Conservation (phyloP, 1,284 basidiomycete genomes). For the Trametes hirsuta region DNA sequence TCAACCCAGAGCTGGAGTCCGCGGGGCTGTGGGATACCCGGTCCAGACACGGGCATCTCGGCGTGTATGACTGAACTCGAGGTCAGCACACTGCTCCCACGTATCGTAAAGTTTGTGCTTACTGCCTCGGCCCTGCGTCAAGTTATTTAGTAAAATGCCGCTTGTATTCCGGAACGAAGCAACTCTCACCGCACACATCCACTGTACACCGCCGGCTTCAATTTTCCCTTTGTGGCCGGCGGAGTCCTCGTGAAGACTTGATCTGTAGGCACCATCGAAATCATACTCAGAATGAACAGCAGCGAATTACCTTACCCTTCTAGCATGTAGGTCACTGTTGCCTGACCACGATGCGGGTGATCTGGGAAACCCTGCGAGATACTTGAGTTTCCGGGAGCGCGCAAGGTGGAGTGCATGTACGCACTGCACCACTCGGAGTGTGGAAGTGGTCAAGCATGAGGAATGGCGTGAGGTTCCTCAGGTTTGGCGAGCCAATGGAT, state of each 20-base stretch:
- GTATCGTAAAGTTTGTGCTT: constrained; percentile 21
- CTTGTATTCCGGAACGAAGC: not conserved
- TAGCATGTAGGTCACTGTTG: constrained; percentile 88
- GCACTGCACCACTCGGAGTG: constrained; percentile 62
- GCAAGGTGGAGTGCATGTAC: constrained; percentile 25
- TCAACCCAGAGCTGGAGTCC: constrained; percentile 96
- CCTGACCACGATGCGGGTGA: constrained; percentile 90
- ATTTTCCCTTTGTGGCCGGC: constrained; percentile 86
- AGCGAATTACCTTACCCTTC: constrained; percentile 58
- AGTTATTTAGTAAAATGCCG: not conserved
- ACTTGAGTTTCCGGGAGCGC: not conserved
- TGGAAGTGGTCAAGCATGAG: constrained; percentile 87
- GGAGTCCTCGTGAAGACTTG: constrained; percentile 91
- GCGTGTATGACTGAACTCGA: constrained; percentile 68
- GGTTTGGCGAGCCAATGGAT: constrained; percentile 77
- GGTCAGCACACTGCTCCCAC: not conserved
- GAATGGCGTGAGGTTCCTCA: constrained; percentile 89
- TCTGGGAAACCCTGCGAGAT: constrained; percentile 68
- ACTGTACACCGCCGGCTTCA: constrained; percentile 87
- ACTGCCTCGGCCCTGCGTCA: constrained; percentile 45
- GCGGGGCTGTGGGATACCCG: constrained; percentile 66
- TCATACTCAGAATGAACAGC: not conserved
- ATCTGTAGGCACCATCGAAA: constrained; percentile 34
- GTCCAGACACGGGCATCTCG: constrained; percentile 86
- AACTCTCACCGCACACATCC: constrained; percentile 87